Evolutionary conservation across 768 basidiomycete genomes (phyloP).

Genomic region (Chalciporus sphaerocephalus): DNA sequence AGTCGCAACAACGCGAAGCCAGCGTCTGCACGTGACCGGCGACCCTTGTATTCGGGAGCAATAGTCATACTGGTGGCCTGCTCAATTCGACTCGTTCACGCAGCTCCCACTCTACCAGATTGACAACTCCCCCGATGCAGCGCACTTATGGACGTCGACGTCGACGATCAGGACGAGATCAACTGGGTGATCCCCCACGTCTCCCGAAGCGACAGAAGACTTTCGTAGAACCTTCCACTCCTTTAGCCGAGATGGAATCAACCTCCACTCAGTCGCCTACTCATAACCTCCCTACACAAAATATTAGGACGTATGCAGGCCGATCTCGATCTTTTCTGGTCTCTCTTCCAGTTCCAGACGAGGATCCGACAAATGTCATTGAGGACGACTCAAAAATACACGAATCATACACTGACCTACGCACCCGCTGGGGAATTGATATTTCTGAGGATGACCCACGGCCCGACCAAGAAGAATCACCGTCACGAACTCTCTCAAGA

Average conservation of each 20-base stretch:
- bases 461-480: conserved; percentile 19
- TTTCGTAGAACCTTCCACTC: conserved; percentile 25
- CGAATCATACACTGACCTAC: conserved; percentile 74
- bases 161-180: conserved; percentile 7
- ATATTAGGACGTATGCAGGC: conserved; percentile 68
- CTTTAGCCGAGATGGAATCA: conserved; percentile 22
- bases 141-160: conserved; percentile 35
- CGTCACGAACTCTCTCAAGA: conserved; percentile 6
- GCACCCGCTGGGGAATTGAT: conserved; percentile 79
- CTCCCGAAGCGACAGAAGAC: conserved; percentile 33
- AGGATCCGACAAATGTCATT: conserved; percentile 26
- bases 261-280: conserved; percentile 27
- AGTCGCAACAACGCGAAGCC: background rate
- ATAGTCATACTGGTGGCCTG: background rate
- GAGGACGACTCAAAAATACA: conserved; percentile 50
- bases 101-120: too few species aligned
- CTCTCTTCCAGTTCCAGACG: conserved; percentile 43
- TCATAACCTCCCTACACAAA: conserved; percentile 25
- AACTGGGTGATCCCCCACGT: conserved; percentile 2
- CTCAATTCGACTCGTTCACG: background rate
- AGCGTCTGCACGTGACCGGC: conserved; percentile 10
- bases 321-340: conserved; percentile 78
- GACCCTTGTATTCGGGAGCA: conserved; percentile 2
- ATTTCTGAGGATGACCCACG: conserved; percentile 69
- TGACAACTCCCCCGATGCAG: too few species aligned